Base-by-base conservation (phyloP, 805 yeast genomes). In the Candida cerambycidarum region DNA sequence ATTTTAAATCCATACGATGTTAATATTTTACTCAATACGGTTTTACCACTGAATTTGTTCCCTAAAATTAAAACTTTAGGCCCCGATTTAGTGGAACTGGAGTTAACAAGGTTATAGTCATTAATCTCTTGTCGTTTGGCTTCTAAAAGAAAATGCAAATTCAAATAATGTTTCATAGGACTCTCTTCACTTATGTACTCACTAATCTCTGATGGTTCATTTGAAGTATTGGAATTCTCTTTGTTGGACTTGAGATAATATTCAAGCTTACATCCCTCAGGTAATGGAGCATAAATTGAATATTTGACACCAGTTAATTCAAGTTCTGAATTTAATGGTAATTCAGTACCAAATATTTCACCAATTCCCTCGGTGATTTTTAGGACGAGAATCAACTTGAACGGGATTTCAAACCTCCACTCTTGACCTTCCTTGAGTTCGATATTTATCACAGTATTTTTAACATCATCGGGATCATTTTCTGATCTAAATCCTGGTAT, bases 271-370 rank as follows among this genome's bases (percentile, higher is more conserved):
- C 88, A 80, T 4, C 96, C 96, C 27, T 77, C 79, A 50, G 78
- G 79, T 12, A 65, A 54, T 0, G 74, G 75, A 5, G 74, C 65
- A 44, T 62, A 69, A 4, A 70, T 44, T 21, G 70, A 59, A 43
- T 57, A 61, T 46, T 69, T 70, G 16, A 58, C 65, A 4, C 76
- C 76, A 10, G 67, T 52, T 18, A 70, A 49, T 34, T 56, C 59
- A 25, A 66, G 32, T 16, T 80, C 85, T 1, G 75, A 70, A 44
- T 85, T 87, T 32, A 74, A 69, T 2, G 97, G 86, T 17, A 93
- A 75, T 59, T 93, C 99, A 2, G 97, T 88, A 17, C 99, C 99
- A 62, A 85, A 88, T 8, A 89, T 77, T 65, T 93, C 99, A 1
- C 88, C 96, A 2, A 82, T 73, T 3, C 99, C 99, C 2, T 69